Evolutionary conservation across 2,329 filamentous ascomycete species (phyloP), one percentile per base, ranked within the genome.

Genomic region (Xylariaceae sp.): DNA sequence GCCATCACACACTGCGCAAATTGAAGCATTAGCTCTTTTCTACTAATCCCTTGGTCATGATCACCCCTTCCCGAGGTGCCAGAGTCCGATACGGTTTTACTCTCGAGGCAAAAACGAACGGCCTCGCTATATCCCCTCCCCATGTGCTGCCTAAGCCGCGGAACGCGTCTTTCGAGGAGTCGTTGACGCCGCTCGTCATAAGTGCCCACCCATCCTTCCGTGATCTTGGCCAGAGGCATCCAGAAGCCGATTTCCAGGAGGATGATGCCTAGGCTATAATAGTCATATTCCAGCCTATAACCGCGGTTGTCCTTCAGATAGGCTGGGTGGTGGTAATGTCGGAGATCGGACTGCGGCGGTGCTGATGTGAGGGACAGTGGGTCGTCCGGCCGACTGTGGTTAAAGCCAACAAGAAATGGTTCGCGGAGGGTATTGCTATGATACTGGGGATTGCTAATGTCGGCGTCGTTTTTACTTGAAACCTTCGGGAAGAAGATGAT

Each of bases 321-420:
- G 4, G 21, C 32, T 18, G 48, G 48, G 24, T 50, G 39, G 10
- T 44, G 39, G 39, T 50, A 50, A 1, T 43, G 15, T 27, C 23
- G 20, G 7, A 36, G 26, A 20, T 24, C 15, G 3, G 46, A 32
- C 27, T 24, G 26, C 26, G 35, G 16, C 26, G 18, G 29, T 36
- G 16, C 35, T 11, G 13, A 48, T 18, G 39, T 45, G 39, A 43
- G 23, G 3, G 16, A 16, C 4, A 32, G 13, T 23, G 29, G 29
- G 33, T 37, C 42, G n/a, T 41, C 26, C 4, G 41, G 50, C 15
- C 50, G 41, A 15, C 50, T 53, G 27, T 47, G 42, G 35, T 46
- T 40, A 35, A 53, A 53, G 20, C 50, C 50, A 15, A 53, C 35
- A 4, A 53, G 26, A 10, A 41, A 41, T 6, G 42, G 41, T 21